Base-by-base conservation (phyloP, 2,329 filamentous ascomycete species). In the Fusarium multiceps region DNA sequence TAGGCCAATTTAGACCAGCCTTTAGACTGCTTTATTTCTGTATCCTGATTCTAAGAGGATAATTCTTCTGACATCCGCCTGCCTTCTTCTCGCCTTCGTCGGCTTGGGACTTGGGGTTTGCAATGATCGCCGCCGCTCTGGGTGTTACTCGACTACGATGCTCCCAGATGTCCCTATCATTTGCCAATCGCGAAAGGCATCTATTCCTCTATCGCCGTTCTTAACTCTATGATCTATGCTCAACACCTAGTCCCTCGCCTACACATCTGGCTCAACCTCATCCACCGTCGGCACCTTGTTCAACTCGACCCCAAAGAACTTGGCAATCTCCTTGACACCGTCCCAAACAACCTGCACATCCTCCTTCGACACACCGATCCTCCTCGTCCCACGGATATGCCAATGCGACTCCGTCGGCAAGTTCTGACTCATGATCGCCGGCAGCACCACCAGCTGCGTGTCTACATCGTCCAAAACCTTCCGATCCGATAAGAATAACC, bases 381-480 rank as follows among this genome's bases (percentile, higher is more conserved):
- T 59, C 18, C 75, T 60, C 4, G 74, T 77, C 0, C 73, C 73
- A 4, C 76, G 73, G 9, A 78, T 79, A 76, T 89, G 87, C 86
- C 87, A 89, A 18, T 80, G 82, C 3, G 86, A 86, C 74, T 87
- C 84, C 2, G 79, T 76, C 1, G 76, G 77, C 20, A 89, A 73
- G 60, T 89, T 88, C 72, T 89, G 87, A 8, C 85, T 85, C 84
- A 88, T 86, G 59, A 89, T 88, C 2, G 82, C 84, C 5, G 82
- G 77, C 5, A 88, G 75, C 2, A 87, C 85, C 2, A 87, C 82
- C 11, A 89, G 76, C 69, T 89, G 84, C 2, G 87, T 88, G 49
- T 88, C 87, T 6, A 86, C 62, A 12, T 84, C 84, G 20, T 83
- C 83, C 6, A 89, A 75, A 12, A 89, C 84, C 66, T 80, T 82